Evolutionary conservation across 2,329 filamentous ascomycete genomes (phyloP).

Genomic region (Fusarium foetens): DNA sequence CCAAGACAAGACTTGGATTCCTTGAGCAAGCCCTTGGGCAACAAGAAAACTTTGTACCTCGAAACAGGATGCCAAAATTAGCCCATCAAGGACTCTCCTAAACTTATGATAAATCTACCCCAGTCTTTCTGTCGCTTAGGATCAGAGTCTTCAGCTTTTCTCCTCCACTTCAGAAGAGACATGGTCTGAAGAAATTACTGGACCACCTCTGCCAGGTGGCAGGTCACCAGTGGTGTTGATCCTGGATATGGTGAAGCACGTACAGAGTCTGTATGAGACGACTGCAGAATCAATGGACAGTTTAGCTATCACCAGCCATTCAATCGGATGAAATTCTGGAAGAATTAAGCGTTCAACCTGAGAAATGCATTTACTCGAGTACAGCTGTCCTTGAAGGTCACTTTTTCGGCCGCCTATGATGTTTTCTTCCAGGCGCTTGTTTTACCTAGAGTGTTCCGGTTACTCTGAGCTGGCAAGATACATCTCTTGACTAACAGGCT

Average conservation of each 20-base stretch:
- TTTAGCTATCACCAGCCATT: slow-evolving; percentile 14
- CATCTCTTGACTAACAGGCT: slow-evolving; percentile 3
- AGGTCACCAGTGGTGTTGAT: slow-evolving; percentile 34
- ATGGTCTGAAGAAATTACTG: slow-evolving; percentile 32
- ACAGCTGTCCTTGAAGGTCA: slow-evolving; percentile 14
- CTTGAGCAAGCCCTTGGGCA: background rate
- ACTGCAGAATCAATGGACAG: background rate
- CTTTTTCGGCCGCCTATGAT: slow-evolving; percentile 22
- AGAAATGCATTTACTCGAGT: slow-evolving; percentile 10
- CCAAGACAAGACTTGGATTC: background rate
- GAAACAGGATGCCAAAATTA: background rate
- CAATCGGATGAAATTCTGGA: background rate
- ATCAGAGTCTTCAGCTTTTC: background rate
- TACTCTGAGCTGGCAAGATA: slow-evolving; percentile 20
- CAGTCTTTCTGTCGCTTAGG: background rate
- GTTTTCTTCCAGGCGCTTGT: slow-evolving; percentile 34
- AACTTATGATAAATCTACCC: background rate
- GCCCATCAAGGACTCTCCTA: background rate
- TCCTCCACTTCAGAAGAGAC: background rate
- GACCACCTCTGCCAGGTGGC: slow-evolving; percentile 40
- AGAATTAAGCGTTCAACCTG: slow-evolving; percentile 1
- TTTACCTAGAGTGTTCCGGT: slow-evolving; percentile 21
- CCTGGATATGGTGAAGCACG: slow-evolving; percentile 3
- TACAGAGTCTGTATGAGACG: background rate
- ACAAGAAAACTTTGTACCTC: background rate